Evolutionary conservation across 1,284 basidiomycete species (phyloP), one percentile per base, ranked within the genome.

Genomic region (Rhodotorula sp.): DNA sequence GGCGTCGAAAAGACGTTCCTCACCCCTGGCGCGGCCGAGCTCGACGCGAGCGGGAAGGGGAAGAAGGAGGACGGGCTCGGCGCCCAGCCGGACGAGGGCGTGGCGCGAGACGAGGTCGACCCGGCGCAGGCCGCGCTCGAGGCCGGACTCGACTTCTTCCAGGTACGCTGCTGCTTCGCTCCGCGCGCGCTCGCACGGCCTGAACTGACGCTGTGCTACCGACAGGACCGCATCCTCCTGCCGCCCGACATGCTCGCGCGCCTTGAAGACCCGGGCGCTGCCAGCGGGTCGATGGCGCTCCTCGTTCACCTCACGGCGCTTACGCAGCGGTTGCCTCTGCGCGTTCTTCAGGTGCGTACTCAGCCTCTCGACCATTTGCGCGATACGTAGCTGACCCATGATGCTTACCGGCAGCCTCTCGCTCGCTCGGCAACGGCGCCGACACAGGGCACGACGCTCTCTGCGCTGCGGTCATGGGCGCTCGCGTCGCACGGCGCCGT

Each of bases 251-350:
- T 75, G 60, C 62, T 71, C n/a, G 66, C 70, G 7, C 55, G 59
- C n/a, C 46, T 68, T 9, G 66, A 70, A 14, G 57, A 70, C 4
- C 64, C 57, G 14, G 53, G 44, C 61, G 53, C 61, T 4, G 71
- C 57, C 7, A 59, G 58, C 34, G 56, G 49, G 45, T 64, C 61
- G 59, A 68, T 74, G 63, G 70, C 73, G 2, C 53, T 76, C 5
- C 58, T 72, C 54, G 63, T 76, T 9, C 74, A 76, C 41, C 53
- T 76, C 41, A 69, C 73, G 34, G 70, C 70, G 4, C 62, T 76
- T 34, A 64, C 58, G 21, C 66, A 68, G 44, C 44, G 58, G 0
- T 44, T 76, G 0, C 74, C 74, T 4, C 44, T 76, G 8, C 42
- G 73, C 21, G 49, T 70, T 5, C 64, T 76, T 14, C 74, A 74